Evolutionary conservation across 2,329 filamentous ascomycete species (phyloP).

Genomic region (Zymoseptoria brevis): DNA sequence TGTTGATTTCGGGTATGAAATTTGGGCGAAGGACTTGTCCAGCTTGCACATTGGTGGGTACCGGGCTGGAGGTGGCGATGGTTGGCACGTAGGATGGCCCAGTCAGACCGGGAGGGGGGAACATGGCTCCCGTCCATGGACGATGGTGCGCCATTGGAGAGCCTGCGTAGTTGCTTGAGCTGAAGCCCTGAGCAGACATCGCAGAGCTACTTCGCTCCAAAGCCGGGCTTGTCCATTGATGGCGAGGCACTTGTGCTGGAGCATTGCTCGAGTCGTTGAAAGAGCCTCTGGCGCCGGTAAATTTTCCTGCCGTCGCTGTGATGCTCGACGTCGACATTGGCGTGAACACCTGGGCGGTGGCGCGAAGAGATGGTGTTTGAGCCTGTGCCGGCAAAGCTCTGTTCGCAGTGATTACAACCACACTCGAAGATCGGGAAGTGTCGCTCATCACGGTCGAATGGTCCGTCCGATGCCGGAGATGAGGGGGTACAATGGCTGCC

Average conservation of each 20-base stretch:
- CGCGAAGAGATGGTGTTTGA: constrained; percentile 15
- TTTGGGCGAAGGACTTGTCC: constrained; percentile 15
- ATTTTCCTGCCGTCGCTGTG: neutral
- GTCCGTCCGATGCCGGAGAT: neutral
- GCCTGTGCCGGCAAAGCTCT: neutral
- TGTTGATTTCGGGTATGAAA: constrained; percentile 10
- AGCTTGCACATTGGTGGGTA: constrained; percentile 7
- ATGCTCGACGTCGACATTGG: constrained; percentile 11
- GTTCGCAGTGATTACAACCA: neutral
- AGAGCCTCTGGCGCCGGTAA: neutral
- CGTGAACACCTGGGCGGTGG: constrained; percentile 21
- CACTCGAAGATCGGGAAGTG: neutral
- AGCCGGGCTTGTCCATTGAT: neutral
- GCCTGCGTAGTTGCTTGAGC: neutral
- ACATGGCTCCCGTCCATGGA: neutral
- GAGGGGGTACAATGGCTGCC: neutral
- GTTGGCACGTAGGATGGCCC: neutral
- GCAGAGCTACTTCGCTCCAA: neutral
- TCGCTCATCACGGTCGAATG: neutral
- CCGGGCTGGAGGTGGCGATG: neutral
- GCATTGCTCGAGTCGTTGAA: neutral
- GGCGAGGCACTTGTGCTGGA: neutral
- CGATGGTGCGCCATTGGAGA: neutral
- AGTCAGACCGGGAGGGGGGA: neutral
- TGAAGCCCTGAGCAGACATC: neutral